Conservation (phyloP, 176 grass and related monocot genomes). For the Triticum dicoccoides region DNA sequence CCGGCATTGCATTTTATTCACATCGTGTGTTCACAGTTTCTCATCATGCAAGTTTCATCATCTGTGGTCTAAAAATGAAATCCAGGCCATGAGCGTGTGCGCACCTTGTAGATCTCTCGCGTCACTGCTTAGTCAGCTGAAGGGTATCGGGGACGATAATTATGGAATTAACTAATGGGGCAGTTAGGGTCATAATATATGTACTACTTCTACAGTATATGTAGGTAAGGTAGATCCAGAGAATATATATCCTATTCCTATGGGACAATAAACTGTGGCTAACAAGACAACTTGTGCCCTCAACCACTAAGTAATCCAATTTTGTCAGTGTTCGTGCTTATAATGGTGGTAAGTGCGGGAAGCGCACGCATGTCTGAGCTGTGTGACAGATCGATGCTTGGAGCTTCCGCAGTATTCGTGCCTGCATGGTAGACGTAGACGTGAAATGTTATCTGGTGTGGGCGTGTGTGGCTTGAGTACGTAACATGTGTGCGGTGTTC, state of each 20-base stretch:
- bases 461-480: not conserved
- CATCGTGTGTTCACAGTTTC: not conserved
- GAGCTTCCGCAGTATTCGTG: too few species aligned
- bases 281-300: not conserved
- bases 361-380: not conserved
- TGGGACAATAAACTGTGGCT: not conserved
- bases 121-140: not conserved
- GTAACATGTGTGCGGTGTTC: not conserved
- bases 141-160: not conserved
- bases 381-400: not conserved
- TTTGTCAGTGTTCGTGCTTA: not conserved
- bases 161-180: not conserved
- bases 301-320: not conserved
- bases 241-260: not conserved
- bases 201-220: not conserved
- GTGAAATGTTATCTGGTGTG: not conserved
- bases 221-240: not conserved
- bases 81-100: not conserved
- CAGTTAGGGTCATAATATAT: not conserved
- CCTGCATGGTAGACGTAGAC: not conserved
- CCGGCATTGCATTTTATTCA: not conserved
- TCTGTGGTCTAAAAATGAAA: not conserved
- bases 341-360: not conserved
- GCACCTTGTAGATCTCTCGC: not conserved
- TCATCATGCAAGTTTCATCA: not conserved